Evolutionary conservation across 345 rosid species (phyloP), one percentile per base, ranked within the genome.

Genomic region (Cardiospermum halicacabum): DNA sequence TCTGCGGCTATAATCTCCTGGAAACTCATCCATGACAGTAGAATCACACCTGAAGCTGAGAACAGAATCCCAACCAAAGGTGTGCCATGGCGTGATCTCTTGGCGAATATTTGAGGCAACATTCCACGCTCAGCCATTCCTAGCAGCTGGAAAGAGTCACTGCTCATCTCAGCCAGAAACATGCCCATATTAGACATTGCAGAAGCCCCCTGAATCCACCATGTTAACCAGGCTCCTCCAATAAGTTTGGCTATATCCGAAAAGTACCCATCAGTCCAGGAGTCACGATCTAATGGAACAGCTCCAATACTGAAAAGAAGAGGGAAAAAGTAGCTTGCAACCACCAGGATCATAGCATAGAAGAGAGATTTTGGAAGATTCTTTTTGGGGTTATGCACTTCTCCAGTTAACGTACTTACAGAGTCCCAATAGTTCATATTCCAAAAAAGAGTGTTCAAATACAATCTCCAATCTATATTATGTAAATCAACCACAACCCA

Each of bases 371-470:
- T 84, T n/a, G 90, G 90, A 26, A 85, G 84, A 42, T 82, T 85
- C 56, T 61, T 74, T 64, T 75, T 79, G 0, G 93, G 93, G 66
- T 81, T 76, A 10, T 84, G 75, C 3, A 87, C 86, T 69, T 85
- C 94, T 39, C 94, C 94, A 6, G 83, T 75, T 22, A 87, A 56
- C 0, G 93, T 87, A 61, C 93, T 87, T 18, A 87, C 77, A 0
- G 93, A 87, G 67, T 87, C 93, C 88, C 88, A 87, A 42, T 87
- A 85, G 71, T 87, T 87, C 4, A 87, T 72, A 59, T 87, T 85
- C 94, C 94, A 85, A 70, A 87, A 83, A 62, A 85, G 85, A 1
- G 86, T 81, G 72, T 85, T 87, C 51, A 83, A 69, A 64, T 81
- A 87, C 80, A 85, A 65, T 56, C 75, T 75, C 85, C 94, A 87